Evolutionary conservation across 805 yeast species (phyloP), one percentile per base, ranked within the genome.

Genomic region (Cyberlindnera petersonii): DNA sequence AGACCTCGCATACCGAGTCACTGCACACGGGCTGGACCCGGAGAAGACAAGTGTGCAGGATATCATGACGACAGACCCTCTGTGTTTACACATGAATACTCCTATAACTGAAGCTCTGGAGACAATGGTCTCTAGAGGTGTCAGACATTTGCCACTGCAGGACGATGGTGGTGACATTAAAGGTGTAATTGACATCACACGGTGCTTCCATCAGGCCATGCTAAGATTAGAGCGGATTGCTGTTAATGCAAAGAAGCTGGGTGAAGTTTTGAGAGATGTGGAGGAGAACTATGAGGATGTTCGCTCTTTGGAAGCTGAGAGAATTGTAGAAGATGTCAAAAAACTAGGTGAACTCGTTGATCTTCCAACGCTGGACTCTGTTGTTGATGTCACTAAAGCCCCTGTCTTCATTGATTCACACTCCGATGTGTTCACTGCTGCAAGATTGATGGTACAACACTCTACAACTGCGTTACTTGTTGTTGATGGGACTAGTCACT

Each of bases 181-280:
- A n/a, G 74, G 73, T 2, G 62, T 70, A 10, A 49, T 70, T 20
- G 71, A 70, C 49, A 69, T 69, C 24, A 70, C 74, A 4, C 60
- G 68, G 35, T 69, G 75, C 33, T 70, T 69, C 48, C 66, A 69
- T 39, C 72, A 70, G 44, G 74, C 72, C 0, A 64, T 70, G 68
- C 49, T 63, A 3, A 51, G 69, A 33, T 48, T 69, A 19, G 74
- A 70, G 44, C 61, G 64, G 33, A 61, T 69, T 45, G 54, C 71
- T 1, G 43, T 49, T 18, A 68, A 65, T 39, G 68, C 71, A 3
- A 50, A 57, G 31, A 63, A 60, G 39, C 40, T 61, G 28, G 47
- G 49, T 9, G 51, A 48, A 2, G 58, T 60, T 2, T 33, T 61
- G 28, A 48, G 42, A 24, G 64, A 60, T 22, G 62, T 60, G 15